Evolutionary conservation across 805 yeast species (phyloP), one percentile per base, ranked within the genome.

Genomic region (Kluyveromyces aestuarii): DNA sequence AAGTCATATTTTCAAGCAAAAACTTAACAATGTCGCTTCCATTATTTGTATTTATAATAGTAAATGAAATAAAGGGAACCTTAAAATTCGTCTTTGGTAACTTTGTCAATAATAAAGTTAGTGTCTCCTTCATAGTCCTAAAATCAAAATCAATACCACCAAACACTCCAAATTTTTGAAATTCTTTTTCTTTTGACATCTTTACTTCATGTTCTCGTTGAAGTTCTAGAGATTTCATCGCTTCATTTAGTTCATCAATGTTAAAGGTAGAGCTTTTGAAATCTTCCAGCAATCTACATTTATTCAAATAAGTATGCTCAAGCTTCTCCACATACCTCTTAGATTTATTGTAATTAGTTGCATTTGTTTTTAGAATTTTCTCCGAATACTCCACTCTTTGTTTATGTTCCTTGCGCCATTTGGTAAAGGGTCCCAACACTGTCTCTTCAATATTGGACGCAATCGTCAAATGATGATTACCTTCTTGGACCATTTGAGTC

Each of bases 361-460:
- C 72, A 53, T 78, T 80, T 18, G 68, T 72, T 45, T 68, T 65
- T 39, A 87, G 66, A 6, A 73, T 70, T 49, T 73, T 70, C 48
- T 81, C 82, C 16, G 86, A 79, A 57, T 75, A 78, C 38, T 76
- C 79, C 1, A 87, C 74, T 43, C 95, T 69, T 55, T 77, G 77
- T 47, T 75, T 75, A 64, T 87, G 95, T 47, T 83, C 89, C 16
- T 69, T 71, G 40, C 89, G 75, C 95, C 95, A 88, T 56, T 76
- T 75, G 10, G 77, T 64, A 58, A 87, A 87, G 1, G 95, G 96
- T 21, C 72, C 73, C 45, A 84, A 60, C 1, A 87, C 91, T 63
- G 78, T 68, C 1, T 68, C 57, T 48, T 76, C 74, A 50, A 87
- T 81, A 53, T 76, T 78, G 5, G 74, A 70, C 1, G 91, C 85